Evolutionary conservation across 2,329 filamentous ascomycete genomes (phyloP).

Genomic region (Sporothrix humicola): DNA sequence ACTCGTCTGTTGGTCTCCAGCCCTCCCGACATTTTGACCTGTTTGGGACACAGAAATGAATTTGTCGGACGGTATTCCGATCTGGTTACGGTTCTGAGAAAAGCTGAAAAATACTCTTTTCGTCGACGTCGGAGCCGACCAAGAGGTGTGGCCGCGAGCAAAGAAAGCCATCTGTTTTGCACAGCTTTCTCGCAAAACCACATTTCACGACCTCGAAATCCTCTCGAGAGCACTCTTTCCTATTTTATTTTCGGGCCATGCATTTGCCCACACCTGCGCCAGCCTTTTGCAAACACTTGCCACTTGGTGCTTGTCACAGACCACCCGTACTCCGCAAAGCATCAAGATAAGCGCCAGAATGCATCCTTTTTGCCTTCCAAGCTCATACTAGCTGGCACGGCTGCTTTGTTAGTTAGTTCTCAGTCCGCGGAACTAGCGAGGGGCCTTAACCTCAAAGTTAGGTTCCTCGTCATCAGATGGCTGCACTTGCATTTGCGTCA

Average conservation of each 20-base stretch:
- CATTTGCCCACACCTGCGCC: neutral
- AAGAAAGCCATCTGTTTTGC: neutral
- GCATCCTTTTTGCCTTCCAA: neutral
- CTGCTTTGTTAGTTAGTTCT: neutral
- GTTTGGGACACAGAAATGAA: neutral
- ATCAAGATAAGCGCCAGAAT: slow-evolving; percentile 14
- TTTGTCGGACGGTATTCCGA: neutral
- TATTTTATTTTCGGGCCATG: neutral
- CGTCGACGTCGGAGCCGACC: neutral
- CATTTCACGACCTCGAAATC: too few species aligned
- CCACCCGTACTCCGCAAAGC: neutral
- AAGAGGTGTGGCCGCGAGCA: neutral
- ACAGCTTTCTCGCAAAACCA: neutral
- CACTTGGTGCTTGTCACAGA: neutral
- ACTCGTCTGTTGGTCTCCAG: neutral
- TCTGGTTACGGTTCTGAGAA: neutral
- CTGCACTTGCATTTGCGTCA: too few species aligned
- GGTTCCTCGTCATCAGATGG: too few species aligned
- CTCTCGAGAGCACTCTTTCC: neutral
- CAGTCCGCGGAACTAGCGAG: neutral
- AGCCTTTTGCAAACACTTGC: neutral
- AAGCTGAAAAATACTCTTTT: neutral
- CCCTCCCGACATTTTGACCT: neutral
- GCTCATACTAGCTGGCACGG: neutral
- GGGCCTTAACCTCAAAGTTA: neutral